These are phyloP conservation scores for Cryptosporidium meleagridis DNA, from an alignment of 169 alveolate species.

Conservation along the genomic window DNA sequence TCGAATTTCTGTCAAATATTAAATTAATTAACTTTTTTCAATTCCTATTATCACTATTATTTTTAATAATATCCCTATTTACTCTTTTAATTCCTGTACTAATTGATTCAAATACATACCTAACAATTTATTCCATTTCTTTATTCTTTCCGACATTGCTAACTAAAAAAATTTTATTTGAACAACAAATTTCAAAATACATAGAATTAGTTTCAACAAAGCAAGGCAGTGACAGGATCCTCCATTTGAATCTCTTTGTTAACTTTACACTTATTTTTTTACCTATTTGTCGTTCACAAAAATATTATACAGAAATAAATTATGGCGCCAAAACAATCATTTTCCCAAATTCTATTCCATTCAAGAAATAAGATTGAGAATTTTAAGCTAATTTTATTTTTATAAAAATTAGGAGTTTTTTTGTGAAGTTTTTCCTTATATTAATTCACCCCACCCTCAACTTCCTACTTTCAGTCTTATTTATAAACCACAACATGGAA, in stretches of 20 bases:
- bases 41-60: background rate
- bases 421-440: background rate
- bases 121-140: background rate
- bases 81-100: no score
- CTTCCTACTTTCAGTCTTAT: background rate
- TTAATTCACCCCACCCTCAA: background rate
- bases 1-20: slow-evolving; percentile 36
- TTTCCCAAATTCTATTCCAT: no score
- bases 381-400: background rate
- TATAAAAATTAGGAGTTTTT: background rate
- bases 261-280: no score
- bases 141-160: no score
- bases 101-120: background rate
- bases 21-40: background rate
- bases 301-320: background rate
- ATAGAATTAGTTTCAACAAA: no score
- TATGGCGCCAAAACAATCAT: background rate
- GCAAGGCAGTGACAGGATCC: background rate
- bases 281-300: background rate
- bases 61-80: no score
- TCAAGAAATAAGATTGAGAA: no score
- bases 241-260: background rate
- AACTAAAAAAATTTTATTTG: no score
- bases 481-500: background rate
- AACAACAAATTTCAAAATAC: background rate